Conservation (phyloP, 305 asterid genomes). For the Nicotiana rustica region DNA sequence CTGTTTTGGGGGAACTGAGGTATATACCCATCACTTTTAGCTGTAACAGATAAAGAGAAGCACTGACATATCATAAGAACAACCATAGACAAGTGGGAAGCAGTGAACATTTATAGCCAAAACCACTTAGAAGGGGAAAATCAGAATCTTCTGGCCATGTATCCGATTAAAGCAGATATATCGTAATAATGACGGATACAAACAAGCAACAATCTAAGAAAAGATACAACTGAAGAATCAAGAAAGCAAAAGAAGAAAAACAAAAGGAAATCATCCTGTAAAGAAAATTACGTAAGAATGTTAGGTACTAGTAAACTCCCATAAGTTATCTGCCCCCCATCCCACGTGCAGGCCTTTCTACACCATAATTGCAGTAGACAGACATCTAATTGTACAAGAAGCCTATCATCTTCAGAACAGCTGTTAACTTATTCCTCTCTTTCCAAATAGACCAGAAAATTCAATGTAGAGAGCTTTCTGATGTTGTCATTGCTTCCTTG, state of each 20-base stretch:
- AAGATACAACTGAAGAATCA: constrained; percentile 28
- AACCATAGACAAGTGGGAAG: neutral
- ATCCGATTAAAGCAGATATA: neutral
- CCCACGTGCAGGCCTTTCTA: too few species aligned
- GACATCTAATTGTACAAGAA: neutral
- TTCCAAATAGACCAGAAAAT: too few species aligned
- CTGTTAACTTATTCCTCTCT: neutral
- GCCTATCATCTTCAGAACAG: neutral
- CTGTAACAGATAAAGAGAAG: constrained; percentile 49
- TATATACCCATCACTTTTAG: constrained; percentile 81
- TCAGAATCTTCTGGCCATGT: constrained; percentile 1
- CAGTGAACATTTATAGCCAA: constrained; percentile 15
- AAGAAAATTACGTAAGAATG: neutral
- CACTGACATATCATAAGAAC: neutral
- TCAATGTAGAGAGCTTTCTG: neutral
- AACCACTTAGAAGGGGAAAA: constrained; percentile 5
- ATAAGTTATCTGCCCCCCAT: neutral
- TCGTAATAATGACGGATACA: neutral
- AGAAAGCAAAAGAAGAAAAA: neutral
- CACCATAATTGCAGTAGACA: neutral
- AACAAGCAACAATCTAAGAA: constrained; percentile 15
- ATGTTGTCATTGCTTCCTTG: neutral
- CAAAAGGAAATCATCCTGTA: neutral
- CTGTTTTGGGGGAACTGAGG: constrained; percentile 91
- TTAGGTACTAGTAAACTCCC: neutral